Base-by-base conservation (phyloP, 176 grass and related monocot genomes). In the Guadua angustifolia region DNA sequence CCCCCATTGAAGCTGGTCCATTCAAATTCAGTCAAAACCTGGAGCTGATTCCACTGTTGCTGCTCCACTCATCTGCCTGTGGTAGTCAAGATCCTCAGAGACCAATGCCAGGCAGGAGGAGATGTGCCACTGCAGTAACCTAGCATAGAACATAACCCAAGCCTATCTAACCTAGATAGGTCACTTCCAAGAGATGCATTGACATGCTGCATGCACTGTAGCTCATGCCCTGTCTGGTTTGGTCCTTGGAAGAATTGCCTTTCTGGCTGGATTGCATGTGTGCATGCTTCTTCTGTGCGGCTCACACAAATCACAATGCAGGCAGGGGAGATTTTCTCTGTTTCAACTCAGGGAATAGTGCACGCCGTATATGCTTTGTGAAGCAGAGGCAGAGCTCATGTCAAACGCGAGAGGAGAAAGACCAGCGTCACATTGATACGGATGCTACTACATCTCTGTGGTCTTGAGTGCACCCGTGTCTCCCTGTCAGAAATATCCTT, bases 11-110 rank as follows among this genome's bases (percentile, higher is more conserved):
- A 70, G n/a, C 56, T 19, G 46, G 69, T 58, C 56, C 55, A 45
- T 87, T 66, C 79, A 68, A 75, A 81, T 38, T 0, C 70, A 68
- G 81, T 88, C 81, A 74, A 84, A 60, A 58, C 60, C 21, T 52
- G 69, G 56, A 68, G 71, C 47, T 39, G 86, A 66, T 88, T 33
- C 26, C 81, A 63, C 18, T 62, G 65, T 29, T 74, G 40, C 69
- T 56, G 86, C 85, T 49, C 25, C 70, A 47, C 61, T 68, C 73
- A 29, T 26, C 38, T 26, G 43, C 21, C 38, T 26, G 43, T 83
- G 80, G 74, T 7, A 50, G 75, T 88, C 81, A 88, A 88, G 81
- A 79, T 84, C 74, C 73, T 83, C 43, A 24, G 79, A 71, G 64
- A 44, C 79, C 65, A 71, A 58, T 42, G 24, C 68, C 55, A 62